phyloP scores from a whole-genome alignment of 495 filamentous ascomycete genomes.

The Bacidia gigantensis region DNA sequence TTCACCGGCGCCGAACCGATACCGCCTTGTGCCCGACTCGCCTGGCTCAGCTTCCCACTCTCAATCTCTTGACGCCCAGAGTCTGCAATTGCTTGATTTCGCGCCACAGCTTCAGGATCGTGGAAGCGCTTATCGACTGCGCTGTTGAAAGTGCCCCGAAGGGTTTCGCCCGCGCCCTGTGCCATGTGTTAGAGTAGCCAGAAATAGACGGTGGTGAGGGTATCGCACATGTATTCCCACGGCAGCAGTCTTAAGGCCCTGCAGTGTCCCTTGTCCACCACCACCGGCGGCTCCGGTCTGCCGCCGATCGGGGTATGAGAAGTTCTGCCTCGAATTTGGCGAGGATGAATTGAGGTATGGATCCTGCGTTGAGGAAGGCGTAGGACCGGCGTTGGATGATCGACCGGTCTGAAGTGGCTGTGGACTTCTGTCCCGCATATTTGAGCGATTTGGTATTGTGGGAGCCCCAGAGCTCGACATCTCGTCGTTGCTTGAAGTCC shows the following conservation, averaged over 20 bases:
- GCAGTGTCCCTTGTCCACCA: constrained; percentile 12
- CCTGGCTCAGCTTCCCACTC: constrained; percentile 9
- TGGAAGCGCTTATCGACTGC: constrained; percentile 14
- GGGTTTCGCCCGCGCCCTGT: constrained; percentile 18
- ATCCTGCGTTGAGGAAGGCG: background rate
- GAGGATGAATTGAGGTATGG: background rate
- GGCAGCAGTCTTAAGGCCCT: constrained; percentile 16
- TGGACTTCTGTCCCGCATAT: constrained; percentile 12
- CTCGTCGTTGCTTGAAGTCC: constrained; percentile 3
- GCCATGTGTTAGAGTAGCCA: constrained; percentile 7
- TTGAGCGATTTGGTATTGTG: constrained; percentile 6
- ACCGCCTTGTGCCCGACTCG: constrained; percentile 9
- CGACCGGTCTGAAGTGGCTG: constrained; percentile 7
- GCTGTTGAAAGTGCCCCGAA: constrained; percentile 17
- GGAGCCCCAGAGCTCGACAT: constrained; percentile 4
- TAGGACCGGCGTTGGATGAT: background rate
- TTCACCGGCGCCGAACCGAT: constrained; percentile 6
- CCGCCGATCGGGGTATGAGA: constrained; percentile 16
- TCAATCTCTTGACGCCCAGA: constrained; percentile 15
- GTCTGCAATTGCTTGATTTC: constrained; percentile 8
- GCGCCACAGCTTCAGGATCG: constrained; percentile 6
- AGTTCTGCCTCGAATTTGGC: constrained; percentile 10
- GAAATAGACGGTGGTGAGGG: constrained; percentile 11
- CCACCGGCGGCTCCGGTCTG: background rate
- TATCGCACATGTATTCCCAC: constrained; percentile 17